These are phyloP conservation scores for Glycine tomentella DNA, from an alignment of 306 rosid species.

Conservation along the genomic window DNA sequence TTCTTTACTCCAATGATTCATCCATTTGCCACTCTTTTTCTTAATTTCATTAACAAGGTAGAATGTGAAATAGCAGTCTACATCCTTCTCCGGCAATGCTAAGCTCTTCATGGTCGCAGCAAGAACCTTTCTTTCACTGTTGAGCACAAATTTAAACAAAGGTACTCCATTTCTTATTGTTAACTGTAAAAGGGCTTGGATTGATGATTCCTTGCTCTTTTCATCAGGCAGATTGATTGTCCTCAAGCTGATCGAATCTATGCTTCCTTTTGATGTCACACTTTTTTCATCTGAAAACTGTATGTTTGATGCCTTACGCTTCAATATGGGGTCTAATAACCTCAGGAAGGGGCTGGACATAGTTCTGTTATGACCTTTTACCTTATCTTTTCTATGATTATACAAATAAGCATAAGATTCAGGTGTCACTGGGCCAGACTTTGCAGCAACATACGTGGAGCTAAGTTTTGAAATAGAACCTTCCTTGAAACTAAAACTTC, in stretches of 20 bases:
- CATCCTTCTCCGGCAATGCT: slow-evolving; percentile 64
- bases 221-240: slow-evolving; percentile 50
- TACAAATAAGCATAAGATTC: slow-evolving; percentile 56
- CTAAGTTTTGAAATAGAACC: slow-evolving; percentile 62
- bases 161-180: slow-evolving; percentile 81
- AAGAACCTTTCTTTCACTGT: slow-evolving; percentile 63
- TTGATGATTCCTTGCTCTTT: slow-evolving; percentile 58
- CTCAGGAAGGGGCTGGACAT: slow-evolving; percentile 76
- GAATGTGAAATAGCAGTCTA: slow-evolving; percentile 68
- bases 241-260: slow-evolving; percentile 48
- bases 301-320: slow-evolving; percentile 60
- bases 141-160: slow-evolving; percentile 69
- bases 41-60: slow-evolving; percentile 79
- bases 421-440: slow-evolving; percentile 75
- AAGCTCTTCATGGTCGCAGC: slow-evolving; percentile 72
- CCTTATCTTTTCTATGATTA: slow-evolving; percentile 54
- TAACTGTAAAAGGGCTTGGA: slow-evolving; percentile 75
- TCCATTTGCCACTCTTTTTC: slow-evolving; percentile 82
- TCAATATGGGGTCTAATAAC: slow-evolving; percentile 79
- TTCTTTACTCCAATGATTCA: slow-evolving; percentile 66
- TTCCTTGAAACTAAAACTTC: slow-evolving; percentile 95
- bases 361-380: slow-evolving; percentile 67
- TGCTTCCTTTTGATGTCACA: slow-evolving; percentile 52
- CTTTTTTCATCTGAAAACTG: slow-evolving; percentile 51
- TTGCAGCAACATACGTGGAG: slow-evolving; percentile 59